Base-by-base conservation (phyloP, 257 asterid species). In the Jacaranda copaia region DNA sequence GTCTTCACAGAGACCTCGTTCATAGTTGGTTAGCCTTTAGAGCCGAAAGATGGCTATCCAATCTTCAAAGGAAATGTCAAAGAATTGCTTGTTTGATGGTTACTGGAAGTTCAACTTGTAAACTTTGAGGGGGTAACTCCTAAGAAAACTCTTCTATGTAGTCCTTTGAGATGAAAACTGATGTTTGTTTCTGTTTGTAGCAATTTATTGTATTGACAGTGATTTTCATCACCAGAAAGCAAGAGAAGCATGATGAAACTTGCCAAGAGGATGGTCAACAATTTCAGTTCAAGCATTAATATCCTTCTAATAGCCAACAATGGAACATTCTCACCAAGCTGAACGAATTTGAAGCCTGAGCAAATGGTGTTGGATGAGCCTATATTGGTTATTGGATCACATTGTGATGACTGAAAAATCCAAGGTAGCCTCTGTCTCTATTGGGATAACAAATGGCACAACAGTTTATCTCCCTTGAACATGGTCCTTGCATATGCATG, bases 221-320 rank as follows among this genome's bases (percentile, higher is more conserved):
- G 51, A 89, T 91, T 64, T 64, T 93, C 97, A 16, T 89, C 97
- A 0, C 82, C 93, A 0, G 97, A 96, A 70, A 98, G 98, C 46
- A 93, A 87, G 74, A 79, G 94, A 68, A 96, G 98, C 87, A 90
- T 96, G 97, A 91, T 89, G 96, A 96, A 88, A 74, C 95, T 96
- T 11, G 91, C 97, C 0, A 91, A 92, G 72, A 91, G 99, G 84
- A 92, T 96, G 97, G 94, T 95, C 59, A 90, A 76, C 86, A 85
- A 84, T 73, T 96, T 96, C 68, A 93, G 99, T 70, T 84, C 90
- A 5, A 91, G 97, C 81, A 86, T 96, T 11, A 91, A 87, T n/a
- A n/a, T 46, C 95, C 97, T 3, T 82, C 87, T 1, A 88, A 85
- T 36, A 93, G 97, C 3, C 92, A 93, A 10, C 92, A 91, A 11